A percentile compares a stretch with the other conserved stretches of the same genome.
Conservation (phyloP, 805 yeast genomes). For the Kuraishia floccosa region DNA sequence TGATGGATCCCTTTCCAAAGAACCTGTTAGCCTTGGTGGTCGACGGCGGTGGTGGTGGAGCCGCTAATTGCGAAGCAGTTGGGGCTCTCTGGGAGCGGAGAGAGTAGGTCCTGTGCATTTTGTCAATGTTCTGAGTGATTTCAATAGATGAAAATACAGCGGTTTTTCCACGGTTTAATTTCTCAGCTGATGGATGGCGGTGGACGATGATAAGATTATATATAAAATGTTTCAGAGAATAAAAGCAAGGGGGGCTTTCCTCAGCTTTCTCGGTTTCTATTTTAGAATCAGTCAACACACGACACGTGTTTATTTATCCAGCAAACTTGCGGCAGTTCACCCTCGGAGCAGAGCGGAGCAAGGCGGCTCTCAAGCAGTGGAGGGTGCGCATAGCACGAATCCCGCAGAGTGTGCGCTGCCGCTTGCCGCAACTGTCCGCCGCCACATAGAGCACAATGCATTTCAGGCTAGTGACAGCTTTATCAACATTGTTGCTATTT, state of each 20-base stretch:
- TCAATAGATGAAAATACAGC: background rate
- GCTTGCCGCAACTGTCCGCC: too few species aligned
- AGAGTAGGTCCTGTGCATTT: slow-evolving; percentile 80
- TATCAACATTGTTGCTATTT: too few species aligned
- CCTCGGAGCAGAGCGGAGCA: too few species aligned
- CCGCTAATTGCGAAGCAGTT: slow-evolving; percentile 68
- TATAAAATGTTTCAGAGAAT: background rate
- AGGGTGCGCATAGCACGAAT: too few species aligned
- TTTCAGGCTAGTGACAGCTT: too few species aligned
- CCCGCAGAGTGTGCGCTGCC: too few species aligned
- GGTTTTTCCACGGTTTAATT: background rate
- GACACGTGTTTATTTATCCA: too few species aligned
- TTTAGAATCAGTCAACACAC: too few species aligned
- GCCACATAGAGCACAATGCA: too few species aligned
- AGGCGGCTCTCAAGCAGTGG: too few species aligned
- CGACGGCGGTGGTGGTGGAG: slow-evolving; percentile 76
- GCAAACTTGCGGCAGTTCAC: too few species aligned
- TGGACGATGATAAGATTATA: background rate
- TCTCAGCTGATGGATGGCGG: background rate
- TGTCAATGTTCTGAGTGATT: slow-evolving; percentile 14
- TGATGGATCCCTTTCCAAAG: slow-evolving; percentile 65
- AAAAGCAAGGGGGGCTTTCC: background rate
- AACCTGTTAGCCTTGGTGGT: slow-evolving; percentile 58
- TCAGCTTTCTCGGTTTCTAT: too few species aligned
- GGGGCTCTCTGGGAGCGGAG: slow-evolving; percentile 72